These are phyloP conservation scores for Lactarius vividus DNA, from an alignment of 768 basidiomycete species.

Conservation along the genomic window DNA sequence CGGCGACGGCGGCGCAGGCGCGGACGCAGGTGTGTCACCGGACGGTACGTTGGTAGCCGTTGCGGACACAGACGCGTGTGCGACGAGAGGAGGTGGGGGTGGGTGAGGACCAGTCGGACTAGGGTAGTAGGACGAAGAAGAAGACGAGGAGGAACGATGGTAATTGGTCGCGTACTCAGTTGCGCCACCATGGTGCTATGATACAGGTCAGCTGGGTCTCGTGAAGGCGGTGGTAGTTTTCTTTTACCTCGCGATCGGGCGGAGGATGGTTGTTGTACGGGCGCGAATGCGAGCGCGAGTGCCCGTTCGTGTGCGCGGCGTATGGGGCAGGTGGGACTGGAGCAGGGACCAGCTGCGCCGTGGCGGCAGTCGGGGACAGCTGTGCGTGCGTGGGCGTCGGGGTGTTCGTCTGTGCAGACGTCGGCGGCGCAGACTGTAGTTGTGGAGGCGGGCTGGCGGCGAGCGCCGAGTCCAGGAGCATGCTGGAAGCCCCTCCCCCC, in stretches of 20 bases:
- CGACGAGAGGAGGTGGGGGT: background rate
- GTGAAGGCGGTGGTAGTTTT: background rate
- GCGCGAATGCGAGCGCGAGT: too few relatives aligned
- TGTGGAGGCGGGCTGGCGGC: background rate
- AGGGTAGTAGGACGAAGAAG: background rate
- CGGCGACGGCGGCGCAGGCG: background rate
- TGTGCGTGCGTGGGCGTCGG: background rate
- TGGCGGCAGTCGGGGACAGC: background rate
- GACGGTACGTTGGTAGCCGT: background rate
- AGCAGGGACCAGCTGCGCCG: background rate
- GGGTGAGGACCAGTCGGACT: background rate
- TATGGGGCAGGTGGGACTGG: background rate
- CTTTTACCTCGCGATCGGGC: slow-evolving; percentile 7
- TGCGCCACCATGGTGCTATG: background rate
- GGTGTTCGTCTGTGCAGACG: background rate
- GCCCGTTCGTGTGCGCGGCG: slow-evolving; percentile 4
- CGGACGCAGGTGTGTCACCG: background rate
- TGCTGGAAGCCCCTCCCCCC: slow-evolving; percentile 5
- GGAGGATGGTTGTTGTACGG: background rate
- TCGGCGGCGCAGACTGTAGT: background rate
- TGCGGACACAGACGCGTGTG: background rate
- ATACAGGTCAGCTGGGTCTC: background rate
- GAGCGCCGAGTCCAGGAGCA: slow-evolving; percentile 28
- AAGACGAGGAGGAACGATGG: background rate
- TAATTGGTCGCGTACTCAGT: background rate